A percentile compares a stretch with the other conserved stretches of the same genome.
Conservation (phyloP, 2,329 filamentous ascomycete genomes). For the Aciculosporium take region DNA sequence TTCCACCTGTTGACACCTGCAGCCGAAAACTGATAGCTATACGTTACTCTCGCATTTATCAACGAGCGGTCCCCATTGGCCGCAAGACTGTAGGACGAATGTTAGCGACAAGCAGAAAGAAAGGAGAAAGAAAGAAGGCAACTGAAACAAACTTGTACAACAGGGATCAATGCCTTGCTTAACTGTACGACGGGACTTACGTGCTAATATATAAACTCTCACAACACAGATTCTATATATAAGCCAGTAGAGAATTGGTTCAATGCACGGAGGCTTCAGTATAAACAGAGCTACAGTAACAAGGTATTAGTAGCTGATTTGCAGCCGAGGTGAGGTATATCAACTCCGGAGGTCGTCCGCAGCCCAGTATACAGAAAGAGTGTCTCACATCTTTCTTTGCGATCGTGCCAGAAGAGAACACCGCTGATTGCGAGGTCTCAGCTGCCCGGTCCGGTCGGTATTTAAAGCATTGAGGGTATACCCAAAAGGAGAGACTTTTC, state of each 20-base stretch:
- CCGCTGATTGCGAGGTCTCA: conserved; percentile 1
- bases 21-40: conserved; percentile 6
- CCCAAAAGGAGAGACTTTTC: not conserved
- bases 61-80: not conserved
- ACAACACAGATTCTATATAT: not conserved
- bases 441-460: not conserved
- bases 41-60: conserved; percentile 2
- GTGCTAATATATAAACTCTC: not conserved
- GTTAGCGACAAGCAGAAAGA: not conserved
- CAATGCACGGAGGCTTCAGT: not conserved
- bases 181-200: not conserved
- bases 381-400: not conserved
- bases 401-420: not conserved
- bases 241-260: not conserved
- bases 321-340: not conserved
- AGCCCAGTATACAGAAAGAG: not conserved
- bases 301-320: not conserved
- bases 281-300: not conserved
- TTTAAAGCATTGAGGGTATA: not conserved
- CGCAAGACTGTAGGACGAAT: not conserved
- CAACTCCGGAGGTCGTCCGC: not conserved
- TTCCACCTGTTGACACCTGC: conserved; percentile 9
- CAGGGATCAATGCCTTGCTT: not conserved
- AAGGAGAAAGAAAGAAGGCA: not conserved
- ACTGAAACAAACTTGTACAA: not conserved